Percentiles rank a stretch among this genome's conserved stretches.
Conservation (phyloP, 306 rosid species). For the Corylus americana region DNA sequence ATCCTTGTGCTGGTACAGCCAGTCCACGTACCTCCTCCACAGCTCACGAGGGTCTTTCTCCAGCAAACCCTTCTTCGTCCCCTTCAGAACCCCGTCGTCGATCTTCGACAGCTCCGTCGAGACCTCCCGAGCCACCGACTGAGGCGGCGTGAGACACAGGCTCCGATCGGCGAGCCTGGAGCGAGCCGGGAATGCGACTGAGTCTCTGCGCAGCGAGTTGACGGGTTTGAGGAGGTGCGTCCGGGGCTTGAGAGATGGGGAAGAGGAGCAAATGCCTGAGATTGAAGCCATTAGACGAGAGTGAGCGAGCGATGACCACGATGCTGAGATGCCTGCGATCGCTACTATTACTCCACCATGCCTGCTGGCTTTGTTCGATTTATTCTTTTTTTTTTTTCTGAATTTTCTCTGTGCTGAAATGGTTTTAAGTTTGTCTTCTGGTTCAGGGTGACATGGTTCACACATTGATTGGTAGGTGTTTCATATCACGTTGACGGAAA, state of each 20-base stretch:
- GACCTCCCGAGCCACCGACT: constrained; percentile 64
- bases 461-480: constrained; percentile 30
- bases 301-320: constrained; percentile 4
- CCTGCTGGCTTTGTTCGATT: not conserved
- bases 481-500: constrained; percentile 8
- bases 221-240: constrained; percentile 22
- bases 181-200: constrained; percentile 38
- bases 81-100: constrained; percentile 16
- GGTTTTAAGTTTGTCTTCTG: constrained; percentile 8
- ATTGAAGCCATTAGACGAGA: constrained; percentile 66
- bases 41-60: constrained; percentile 73
- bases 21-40: constrained; percentile 79
- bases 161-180: constrained; percentile 28
- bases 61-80: constrained; percentile 31
- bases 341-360: not conserved
- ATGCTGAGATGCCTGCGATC: not conserved
- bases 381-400: not conserved
- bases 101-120: constrained; percentile 44
- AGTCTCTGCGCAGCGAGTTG: constrained; percentile 30
- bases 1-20: constrained; percentile 94
- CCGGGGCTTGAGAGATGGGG: constrained; percentile 54
- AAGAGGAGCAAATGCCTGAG: constrained; percentile 71
- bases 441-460: constrained; percentile 35
- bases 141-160: constrained; percentile 21
- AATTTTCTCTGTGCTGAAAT: not conserved